Percentiles rank a stretch among this genome's conserved stretches.
Conservation (phyloP, 139 green algal genomes). For the Ettlia oleoabundans region DNA sequence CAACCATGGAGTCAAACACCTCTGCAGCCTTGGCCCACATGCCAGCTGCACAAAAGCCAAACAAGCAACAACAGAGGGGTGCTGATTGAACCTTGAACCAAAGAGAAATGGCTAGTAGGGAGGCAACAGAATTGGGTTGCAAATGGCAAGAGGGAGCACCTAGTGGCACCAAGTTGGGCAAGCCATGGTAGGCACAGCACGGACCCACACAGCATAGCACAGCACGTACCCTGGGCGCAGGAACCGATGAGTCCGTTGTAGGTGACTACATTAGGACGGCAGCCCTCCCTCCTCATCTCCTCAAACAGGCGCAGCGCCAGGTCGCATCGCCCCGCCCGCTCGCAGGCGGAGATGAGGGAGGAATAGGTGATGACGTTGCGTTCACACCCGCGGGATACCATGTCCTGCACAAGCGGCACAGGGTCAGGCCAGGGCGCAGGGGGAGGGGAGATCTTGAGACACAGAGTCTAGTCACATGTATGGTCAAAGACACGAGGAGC, state of each 20-base stretch:
- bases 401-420: constrained; percentile 56
- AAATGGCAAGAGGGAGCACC: too few relatives aligned
- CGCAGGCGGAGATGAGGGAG: constrained; percentile 80
- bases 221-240: constrained; percentile 27
- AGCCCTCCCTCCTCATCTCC: constrained; percentile 41
- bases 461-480: too few relatives aligned
- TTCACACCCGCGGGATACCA: constrained; percentile 68
- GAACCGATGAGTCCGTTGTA: constrained; percentile 47
- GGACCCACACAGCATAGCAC: too few relatives aligned
- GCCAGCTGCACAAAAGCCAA: neutral
- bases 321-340: constrained; percentile 30
- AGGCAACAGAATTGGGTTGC: too few relatives aligned
- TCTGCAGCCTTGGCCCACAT: constrained; percentile 76
- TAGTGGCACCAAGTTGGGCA: too few relatives aligned
- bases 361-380: constrained; percentile 87
- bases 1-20: constrained; percentile 83
- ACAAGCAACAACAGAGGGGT: neutral
- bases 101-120: too few relatives aligned
- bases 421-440: neutral
- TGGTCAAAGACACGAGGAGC: neutral
- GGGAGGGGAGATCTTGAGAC: too few relatives aligned
- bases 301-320: constrained; percentile 42
- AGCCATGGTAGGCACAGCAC: too few relatives aligned
- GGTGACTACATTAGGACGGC: constrained; percentile 49
- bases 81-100: neutral